Percentiles rank a stretch among this genome's conserved stretches.
Evolutionary conservation across 768 basidiomycete genomes (phyloP).

Genomic region (Termitomyces sp.): DNA sequence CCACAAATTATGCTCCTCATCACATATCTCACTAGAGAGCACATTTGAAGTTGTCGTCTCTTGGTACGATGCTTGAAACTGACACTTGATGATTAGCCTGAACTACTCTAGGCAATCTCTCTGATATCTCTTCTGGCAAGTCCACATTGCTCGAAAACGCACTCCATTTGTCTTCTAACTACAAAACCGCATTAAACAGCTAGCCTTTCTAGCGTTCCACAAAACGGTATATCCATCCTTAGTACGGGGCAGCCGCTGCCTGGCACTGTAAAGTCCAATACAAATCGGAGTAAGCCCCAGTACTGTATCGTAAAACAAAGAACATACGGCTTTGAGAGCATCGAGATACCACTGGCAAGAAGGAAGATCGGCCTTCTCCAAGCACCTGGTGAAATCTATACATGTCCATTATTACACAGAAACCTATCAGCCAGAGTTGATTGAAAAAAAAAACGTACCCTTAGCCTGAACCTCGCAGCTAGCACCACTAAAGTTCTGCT

Average conservation of each 20-base stretch:
- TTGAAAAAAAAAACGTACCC: constrained; percentile 46
- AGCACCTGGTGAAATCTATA: constrained; percentile 77
- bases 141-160: constrained; percentile 8
- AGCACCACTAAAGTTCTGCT: constrained; percentile 31
- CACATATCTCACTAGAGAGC: constrained; percentile 9
- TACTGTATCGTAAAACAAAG: neutral
- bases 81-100: constrained; percentile 13
- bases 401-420: neutral
- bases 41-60: constrained; percentile 1
- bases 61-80: neutral
- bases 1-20: constrained; percentile 21
- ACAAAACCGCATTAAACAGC: neutral
- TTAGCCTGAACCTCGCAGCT: constrained; percentile 80
- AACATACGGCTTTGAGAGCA: constrained; percentile 78
- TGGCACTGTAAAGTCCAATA: constrained; percentile 51
- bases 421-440: neutral
- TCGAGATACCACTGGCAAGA: constrained; percentile 87
- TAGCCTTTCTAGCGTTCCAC: neutral
- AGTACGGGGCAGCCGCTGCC: constrained; percentile 62
- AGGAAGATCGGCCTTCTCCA: constrained; percentile 74
- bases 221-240: constrained; percentile 4
- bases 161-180: constrained; percentile 9
- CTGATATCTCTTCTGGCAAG: neutral
- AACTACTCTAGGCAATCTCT: neutral
- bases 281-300: neutral